A percentile compares a stretch with the other conserved stretches of the same genome.
These are phyloP conservation scores for Phytopythium cucurbitacearum DNA, from an alignment of 352 stramenopile species.

Conservation along the genomic window DNA sequence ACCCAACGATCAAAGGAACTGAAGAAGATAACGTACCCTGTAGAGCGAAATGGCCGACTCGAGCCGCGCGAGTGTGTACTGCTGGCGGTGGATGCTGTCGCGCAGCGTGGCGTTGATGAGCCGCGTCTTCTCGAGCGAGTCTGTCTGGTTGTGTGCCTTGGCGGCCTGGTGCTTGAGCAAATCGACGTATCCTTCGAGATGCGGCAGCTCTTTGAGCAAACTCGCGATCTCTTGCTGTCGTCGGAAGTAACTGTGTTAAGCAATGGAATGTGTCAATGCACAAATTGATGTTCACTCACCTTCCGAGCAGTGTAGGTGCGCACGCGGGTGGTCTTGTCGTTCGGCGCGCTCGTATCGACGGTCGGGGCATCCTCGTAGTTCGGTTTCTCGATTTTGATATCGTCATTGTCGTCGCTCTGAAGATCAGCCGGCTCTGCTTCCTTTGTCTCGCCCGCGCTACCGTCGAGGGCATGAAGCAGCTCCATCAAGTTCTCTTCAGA, in stretches of 20 bases:
- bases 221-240: slow-evolving; percentile 14
- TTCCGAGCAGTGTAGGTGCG: slow-evolving; percentile 28
- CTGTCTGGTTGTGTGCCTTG: slow-evolving; percentile 22
- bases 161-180: slow-evolving; percentile 29
- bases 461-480: background rate
- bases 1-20: background rate
- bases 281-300: slow-evolving; percentile 4
- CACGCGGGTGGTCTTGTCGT: slow-evolving; percentile 3
- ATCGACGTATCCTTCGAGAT: slow-evolving; percentile 24
- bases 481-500: slow-evolving; percentile 3
- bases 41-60: slow-evolving; percentile 22
- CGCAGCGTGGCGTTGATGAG: slow-evolving; percentile 25
- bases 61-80: slow-evolving; percentile 16
- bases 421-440: background rate
- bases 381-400: background rate
- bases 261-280: background rate
- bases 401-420: background rate
- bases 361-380: background rate
- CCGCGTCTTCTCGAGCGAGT: slow-evolving; percentile 26
- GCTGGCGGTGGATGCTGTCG: slow-evolving; percentile 14
- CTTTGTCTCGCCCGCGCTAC: background rate
- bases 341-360: background rate
- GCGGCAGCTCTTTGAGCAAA: slow-evolving; percentile 15
- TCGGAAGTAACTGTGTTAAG: background rate
- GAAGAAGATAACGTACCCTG: slow-evolving; percentile 5